Percentiles rank a stretch among this genome's conserved stretches.
Evolutionary conservation across 768 basidiomycete species (phyloP).

Genomic region (Pisolithus microcarpus): DNA sequence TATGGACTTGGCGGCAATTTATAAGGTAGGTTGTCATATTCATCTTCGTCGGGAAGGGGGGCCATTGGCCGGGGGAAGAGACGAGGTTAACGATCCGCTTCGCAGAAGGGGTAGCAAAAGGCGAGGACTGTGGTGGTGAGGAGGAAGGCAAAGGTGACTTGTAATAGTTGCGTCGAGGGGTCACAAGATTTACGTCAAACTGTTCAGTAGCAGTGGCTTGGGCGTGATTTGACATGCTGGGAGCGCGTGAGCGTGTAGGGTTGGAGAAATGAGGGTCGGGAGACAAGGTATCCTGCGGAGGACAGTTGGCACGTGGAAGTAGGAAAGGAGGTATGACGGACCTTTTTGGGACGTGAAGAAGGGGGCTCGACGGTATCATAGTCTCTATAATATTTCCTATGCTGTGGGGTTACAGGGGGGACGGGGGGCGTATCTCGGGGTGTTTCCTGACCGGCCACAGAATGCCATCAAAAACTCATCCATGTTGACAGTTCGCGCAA

Average conservation of each 20-base stretch:
- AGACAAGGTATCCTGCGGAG: constrained; percentile 15
- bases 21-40: constrained; percentile 63
- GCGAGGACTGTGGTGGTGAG: constrained; percentile 54
- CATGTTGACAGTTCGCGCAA: constrained; percentile 18
- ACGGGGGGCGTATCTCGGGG: constrained; percentile 23
- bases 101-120: constrained; percentile 52
- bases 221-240: constrained; percentile 24
- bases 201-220: constrained; percentile 25
- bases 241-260: constrained; percentile 30
- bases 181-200: constrained; percentile 37
- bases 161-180: constrained; percentile 42
- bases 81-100: constrained; percentile 63
- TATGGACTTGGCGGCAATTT: constrained; percentile 82
- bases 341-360: constrained; percentile 24
- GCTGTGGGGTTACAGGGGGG: constrained; percentile 51
- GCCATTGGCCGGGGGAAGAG: constrained; percentile 81
- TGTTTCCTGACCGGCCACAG: constrained; percentile 15
- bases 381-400: constrained; percentile 52
- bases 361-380: constrained; percentile 28
- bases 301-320: constrained; percentile 1
- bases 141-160: constrained; percentile 52
- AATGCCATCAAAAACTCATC: constrained; percentile 9
- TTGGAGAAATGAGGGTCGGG: constrained; percentile 41
- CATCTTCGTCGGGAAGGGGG: constrained; percentile 54
- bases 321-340: constrained; percentile 6